These are phyloP conservation scores for Nicotiana noctiflora DNA, from an alignment of 257 asterid genomes.

Conservation along the genomic window DNA sequence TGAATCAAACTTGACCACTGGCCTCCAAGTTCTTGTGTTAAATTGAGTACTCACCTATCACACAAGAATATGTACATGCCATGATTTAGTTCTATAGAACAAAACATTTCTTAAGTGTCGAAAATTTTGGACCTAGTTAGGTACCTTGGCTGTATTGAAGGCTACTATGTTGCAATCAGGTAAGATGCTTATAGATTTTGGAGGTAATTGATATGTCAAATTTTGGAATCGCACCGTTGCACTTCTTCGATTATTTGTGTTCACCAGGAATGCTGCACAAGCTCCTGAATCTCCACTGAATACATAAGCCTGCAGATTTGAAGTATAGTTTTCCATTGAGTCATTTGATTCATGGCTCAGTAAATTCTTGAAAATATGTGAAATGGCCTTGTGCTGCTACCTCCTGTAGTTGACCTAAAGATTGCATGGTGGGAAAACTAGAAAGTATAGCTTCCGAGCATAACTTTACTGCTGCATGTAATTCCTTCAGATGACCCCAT, in stretches of 20 bases:
- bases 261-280: slow-evolving; percentile 81
- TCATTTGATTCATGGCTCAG: not conserved
- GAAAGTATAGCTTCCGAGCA: slow-evolving; percentile 45
- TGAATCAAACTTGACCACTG: too few relatives aligned
- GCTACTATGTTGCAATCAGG: too few relatives aligned
- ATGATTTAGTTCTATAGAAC: too few relatives aligned
- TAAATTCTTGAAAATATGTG: not conserved
- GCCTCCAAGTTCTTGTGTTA: too few relatives aligned
- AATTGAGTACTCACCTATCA: too few relatives aligned
- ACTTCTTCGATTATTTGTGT: slow-evolving; percentile 18
- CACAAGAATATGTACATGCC: too few relatives aligned
- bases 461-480: slow-evolving; percentile 59
- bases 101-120: too few relatives aligned
- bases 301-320: slow-evolving; percentile 43
- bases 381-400: slow-evolving; percentile 26
- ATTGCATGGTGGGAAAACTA: slow-evolving; percentile 26
- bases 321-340: not conserved
- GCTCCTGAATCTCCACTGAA: slow-evolving; percentile 33
- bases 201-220: slow-evolving; percentile 43
- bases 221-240: slow-evolving; percentile 43
- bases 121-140: too few relatives aligned
- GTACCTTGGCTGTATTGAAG: too few relatives aligned
- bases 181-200: slow-evolving; percentile 61
- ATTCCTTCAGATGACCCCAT: slow-evolving; percentile 68
- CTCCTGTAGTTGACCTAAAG: slow-evolving; percentile 55